Evolutionary conservation across 1,284 basidiomycete genomes (phyloP).

Genomic region (Gymnopus androsaceus): DNA sequence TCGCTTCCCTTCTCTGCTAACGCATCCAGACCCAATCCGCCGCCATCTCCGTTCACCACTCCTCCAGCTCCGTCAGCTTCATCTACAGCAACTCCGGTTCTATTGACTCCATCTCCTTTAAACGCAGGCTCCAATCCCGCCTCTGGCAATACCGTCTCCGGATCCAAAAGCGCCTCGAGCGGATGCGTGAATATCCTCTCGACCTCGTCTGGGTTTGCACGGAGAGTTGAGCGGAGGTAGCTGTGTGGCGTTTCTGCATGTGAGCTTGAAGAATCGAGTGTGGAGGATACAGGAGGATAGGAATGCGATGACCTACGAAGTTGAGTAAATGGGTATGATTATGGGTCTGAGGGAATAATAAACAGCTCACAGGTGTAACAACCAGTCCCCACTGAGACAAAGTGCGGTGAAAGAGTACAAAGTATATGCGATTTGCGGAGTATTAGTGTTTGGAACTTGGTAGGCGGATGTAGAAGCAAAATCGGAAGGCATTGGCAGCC

Average conservation of each 20-base stretch:
- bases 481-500: slow-evolving; percentile 6
- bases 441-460: neutral
- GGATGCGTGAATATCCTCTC: slow-evolving; percentile 16
- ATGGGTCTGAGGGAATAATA: neutral
- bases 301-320: neutral
- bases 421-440: slow-evolving; percentile 4
- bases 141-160: neutral
- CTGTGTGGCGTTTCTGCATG: neutral
- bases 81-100: no score
- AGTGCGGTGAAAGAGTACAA: neutral
- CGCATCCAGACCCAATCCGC: slow-evolving; percentile 37
- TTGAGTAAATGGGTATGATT: neutral
- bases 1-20: slow-evolving; percentile 62
- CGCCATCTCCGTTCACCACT: no score
- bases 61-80: no score
- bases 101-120: no score
- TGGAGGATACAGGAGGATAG: neutral
- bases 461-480: neutral
- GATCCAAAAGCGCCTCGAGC: slow-evolving; percentile 14
- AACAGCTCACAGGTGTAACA: slow-evolving; percentile 6
- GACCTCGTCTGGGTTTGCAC: slow-evolving; percentile 11
- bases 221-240: neutral
- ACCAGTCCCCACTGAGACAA: slow-evolving; percentile 11
- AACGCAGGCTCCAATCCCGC: no score
- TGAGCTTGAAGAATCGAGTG: neutral